Percentiles rank a stretch among this genome's conserved stretches.
These are phyloP conservation scores for Thielaviopsis punctulata DNA, from an alignment of 2,329 filamentous ascomycete genomes.

Conservation along the genomic window DNA sequence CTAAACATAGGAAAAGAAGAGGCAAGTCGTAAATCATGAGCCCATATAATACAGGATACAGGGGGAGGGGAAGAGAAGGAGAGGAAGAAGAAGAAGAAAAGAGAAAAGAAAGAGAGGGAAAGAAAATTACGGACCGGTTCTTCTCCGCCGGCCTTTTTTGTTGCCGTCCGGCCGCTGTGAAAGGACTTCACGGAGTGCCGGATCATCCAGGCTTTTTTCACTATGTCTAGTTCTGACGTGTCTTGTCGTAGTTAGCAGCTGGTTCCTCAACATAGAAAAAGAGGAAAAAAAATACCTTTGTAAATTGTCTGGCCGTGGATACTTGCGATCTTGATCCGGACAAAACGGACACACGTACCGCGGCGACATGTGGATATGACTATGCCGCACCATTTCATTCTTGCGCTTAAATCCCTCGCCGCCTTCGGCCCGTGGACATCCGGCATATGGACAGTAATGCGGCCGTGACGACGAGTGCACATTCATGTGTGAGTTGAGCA, in stretches of 20 bases:
- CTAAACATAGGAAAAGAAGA: conserved; percentile 1
- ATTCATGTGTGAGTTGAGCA: conserved; percentile 65
- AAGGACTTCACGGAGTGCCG: conserved; percentile 62
- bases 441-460: conserved; percentile 46
- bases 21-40: conserved; percentile 1
- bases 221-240: conserved; percentile 86
- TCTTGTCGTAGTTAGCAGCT: conserved; percentile 27
- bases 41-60: too few relatives aligned
- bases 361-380: conserved; percentile 82
- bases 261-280: neutral
- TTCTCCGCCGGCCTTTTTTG: conserved; percentile 59
- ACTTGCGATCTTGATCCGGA: conserved; percentile 81
- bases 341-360: conserved; percentile 96
- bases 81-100: neutral
- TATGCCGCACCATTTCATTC: conserved; percentile 59
- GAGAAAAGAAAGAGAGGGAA: neutral
- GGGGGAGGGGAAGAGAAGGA: too few relatives aligned
- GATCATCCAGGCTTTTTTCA: conserved; percentile 80
- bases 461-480: conserved; percentile 49
- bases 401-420: conserved; percentile 56
- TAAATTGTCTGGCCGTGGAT: conserved; percentile 87
- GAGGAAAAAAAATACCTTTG: conserved; percentile 50
- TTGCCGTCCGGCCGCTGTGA: conserved; percentile 73
- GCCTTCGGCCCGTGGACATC: conserved; percentile 43
- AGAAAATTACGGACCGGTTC: conserved; percentile 28